Evolutionary conservation across 805 yeast genomes (phyloP), one percentile per base, ranked within the genome.

Genomic region (Dipodascus albidus): DNA sequence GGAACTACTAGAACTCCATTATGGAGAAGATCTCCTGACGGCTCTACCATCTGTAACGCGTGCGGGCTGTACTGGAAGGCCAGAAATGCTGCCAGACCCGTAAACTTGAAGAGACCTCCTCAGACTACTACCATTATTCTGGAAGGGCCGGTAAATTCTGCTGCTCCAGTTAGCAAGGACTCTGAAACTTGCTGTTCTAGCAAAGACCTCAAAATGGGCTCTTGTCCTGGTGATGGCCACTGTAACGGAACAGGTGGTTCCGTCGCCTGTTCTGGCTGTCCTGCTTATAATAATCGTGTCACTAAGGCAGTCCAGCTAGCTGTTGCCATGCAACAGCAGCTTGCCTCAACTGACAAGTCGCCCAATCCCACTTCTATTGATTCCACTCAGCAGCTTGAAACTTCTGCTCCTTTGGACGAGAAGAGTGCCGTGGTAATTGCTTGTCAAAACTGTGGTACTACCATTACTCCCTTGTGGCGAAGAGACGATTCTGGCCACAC

Each of bases 1-100:
- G 87, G 88, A 60, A 89, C 97, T 0, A 81, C 82, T 53, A 83
- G 90, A 23, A 91, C 99, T 0, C 98, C 99, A 0, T 71, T 93
- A 15, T 91, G 99, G 99, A 76, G 99, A 60, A 74, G 97, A 52
- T 89, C 91, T 54, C 90, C 95, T 0, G 85, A 85, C 55, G 97
- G 96, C 0, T 84, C 88, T 63, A 91, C 95, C 0, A 73, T 91
- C 53, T 91, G 99, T 71, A 91, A 91, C 67, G 99, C 99, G 0
- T 91, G 99, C 71, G 99, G 99, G 0, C 73, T 91, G 53, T 91
- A 81, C 59, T 71, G 76, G 41, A 74, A 81, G 53, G 80, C 76
- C n/a, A 60, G 85, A 56, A 74, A 81, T 59, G 71, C 81, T 20
- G 78, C 80, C 57, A 70, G 91, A 44, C 91, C 91, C 0, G 80